Evolutionary conservation across 1,139 yeast genomes (phyloP), one percentile per base, ranked within the genome.

Genomic region (Groenewaldozyma sp.): DNA sequence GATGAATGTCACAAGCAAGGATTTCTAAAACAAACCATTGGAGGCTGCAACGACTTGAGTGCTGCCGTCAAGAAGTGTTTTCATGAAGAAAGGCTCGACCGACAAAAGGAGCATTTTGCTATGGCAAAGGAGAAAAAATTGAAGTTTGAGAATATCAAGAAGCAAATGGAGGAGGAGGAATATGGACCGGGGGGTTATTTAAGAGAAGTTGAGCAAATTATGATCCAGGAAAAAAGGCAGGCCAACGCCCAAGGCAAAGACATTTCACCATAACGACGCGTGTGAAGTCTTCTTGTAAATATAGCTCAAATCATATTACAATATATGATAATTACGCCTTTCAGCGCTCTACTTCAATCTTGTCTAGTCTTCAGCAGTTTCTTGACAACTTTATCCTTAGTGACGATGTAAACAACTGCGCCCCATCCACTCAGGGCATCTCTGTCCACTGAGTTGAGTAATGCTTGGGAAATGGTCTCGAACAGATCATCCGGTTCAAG

Each of bases 391-490:
- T 84, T 82, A 60, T 91, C 97, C 67, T 88, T 88, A 41, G 95
- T 86, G 43, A 93, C 76, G 45, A 93, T 68, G 62, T 91, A 88
- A 29, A 93, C 98, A 26, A 84, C 83, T 13, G 95, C 96, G 55
- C 99, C 99, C 96, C 97, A 91, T 47, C 98, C 98, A 38, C 94
- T 80, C 48, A 93, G 71, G 4, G 97, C 95, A 65, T 93, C 98
- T 70, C 99, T 82, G 62, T 93, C 99, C 34, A 83, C 94, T 18
- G 96, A 97, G 61, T 83, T 87, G 65, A 91, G 70, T 48, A 93
- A 68, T 0, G 96, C 88, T 65, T 93, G 99, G 53, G 94, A 81
- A 52, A 88, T 82, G 35, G 97, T 88, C 63, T 93, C 98, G 60
- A 93, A 93, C 55, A 93, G 70, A 60, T 91, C 96, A 51, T 93